Evolutionary conservation across 1,139 yeast species (phyloP), one percentile per base, ranked within the genome.

Genomic region (Meyerozyma carpophila): DNA sequence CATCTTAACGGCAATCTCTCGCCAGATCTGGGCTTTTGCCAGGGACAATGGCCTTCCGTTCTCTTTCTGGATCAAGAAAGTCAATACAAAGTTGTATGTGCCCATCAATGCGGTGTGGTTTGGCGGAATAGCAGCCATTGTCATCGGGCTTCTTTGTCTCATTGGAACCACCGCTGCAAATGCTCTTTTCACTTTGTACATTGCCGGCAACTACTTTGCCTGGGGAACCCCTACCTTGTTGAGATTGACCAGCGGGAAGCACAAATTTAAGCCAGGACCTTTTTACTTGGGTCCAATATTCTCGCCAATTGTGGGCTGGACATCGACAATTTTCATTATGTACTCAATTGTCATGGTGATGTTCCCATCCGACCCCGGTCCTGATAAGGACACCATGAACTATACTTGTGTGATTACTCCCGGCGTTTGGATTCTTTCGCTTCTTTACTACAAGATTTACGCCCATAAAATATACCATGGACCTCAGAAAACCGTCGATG

Each of bases 71-170:
- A 70, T 81, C 49, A 79, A 79, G 53, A 74, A 66, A 41, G 83
- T 82, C 45, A 68, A 81, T 57, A 68, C 70, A 43, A 70, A 57
- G 48, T 61, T 77, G 18, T 68, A 74, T 25, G 83, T 79, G 25
- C 89, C 89, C 13, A 58, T 80, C 41, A 69, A 81, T 51, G 86
- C 88, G 2, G 76, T 81, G n/a, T 60, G 73, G 48, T 77, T 76
- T 51, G 79, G 77, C 24, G 79, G 81, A 32, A 45, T 59, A 29
- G 55, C 75, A 13, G 71, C 79, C 8, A 57, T 79, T 27, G 37
- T 73, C n/a, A 55, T 82, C 26, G 88, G 87, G 8, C 66, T 79
- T 41, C 62, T 83, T 45, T 77, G 81, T 50, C 63, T 83, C 40
- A 79, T 81, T 39, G 81, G 82, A 42, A 49, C 73, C 5, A 69